phyloP scores from a whole-genome alignment of 768 basidiomycete species.

The Trametes coccinea region DNA sequence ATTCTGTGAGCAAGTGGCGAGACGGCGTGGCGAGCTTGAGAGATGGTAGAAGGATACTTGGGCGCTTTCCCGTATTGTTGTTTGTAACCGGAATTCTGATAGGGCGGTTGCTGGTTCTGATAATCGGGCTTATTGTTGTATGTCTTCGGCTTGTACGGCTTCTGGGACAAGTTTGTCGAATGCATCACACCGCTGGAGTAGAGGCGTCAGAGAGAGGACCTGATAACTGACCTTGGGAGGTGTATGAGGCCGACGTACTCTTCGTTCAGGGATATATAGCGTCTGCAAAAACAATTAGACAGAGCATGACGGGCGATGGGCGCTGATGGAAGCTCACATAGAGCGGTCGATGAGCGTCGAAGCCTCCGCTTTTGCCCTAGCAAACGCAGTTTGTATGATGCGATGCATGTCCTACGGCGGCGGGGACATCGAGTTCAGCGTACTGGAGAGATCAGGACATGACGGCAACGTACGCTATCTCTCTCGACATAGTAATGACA shows the following conservation, averaged over 20 bases:
- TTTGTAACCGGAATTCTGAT: conserved; percentile 1
- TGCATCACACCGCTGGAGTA: conserved; percentile 16
- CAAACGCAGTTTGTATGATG: conserved; percentile 15
- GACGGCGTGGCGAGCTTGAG: conserved; percentile 10
- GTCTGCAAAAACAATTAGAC: conserved; percentile 1
- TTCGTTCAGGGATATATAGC: conserved; percentile 22
- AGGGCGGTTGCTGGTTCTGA: not conserved
- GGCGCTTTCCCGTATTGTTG: conserved; percentile 21
- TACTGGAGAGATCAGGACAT: not conserved
- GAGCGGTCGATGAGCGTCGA: conserved; percentile 3
- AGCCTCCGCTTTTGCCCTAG: conserved; percentile 12
- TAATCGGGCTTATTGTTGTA: conserved; percentile 12
- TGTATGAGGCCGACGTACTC: conserved; percentile 19
- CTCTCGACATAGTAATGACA: conserved; percentile 17
- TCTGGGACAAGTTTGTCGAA: conserved; percentile 14
- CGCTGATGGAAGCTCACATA: conserved; percentile 16
- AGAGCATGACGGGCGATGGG: not conserved
- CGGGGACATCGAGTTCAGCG: not conserved
- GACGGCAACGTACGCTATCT: conserved; percentile 14
- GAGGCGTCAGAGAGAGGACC: not conserved
- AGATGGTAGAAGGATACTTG: conserved; percentile 14
- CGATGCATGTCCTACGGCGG: conserved; percentile 17
- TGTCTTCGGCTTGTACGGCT: conserved; percentile 20
- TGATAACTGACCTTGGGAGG: conserved; percentile 21
- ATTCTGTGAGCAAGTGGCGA: conserved; percentile 13